These are phyloP conservation scores for Cryptococcus maquisensis DNA, from an alignment of 1,284 basidiomycete genomes.

Conservation along the genomic window DNA sequence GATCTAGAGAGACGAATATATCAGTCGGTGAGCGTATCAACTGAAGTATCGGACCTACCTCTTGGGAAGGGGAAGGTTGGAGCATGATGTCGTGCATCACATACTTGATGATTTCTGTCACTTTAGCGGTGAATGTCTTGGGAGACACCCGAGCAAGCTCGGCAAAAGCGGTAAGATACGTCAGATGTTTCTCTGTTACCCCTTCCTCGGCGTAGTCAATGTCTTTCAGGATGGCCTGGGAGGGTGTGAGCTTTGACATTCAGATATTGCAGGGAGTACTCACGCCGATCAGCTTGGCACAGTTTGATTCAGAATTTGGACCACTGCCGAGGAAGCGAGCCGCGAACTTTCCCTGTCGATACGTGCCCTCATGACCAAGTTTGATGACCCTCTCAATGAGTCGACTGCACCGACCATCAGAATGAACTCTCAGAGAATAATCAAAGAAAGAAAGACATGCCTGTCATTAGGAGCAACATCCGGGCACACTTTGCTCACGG, in stretches of 20 bases:
- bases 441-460: slow-evolving; percentile 52
- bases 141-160: slow-evolving; percentile 70
- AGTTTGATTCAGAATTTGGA: slow-evolving; percentile 55
- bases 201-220: slow-evolving; percentile 50
- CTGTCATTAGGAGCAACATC: slow-evolving; percentile 61
- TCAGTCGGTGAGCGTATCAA: neutral
- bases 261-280: no score
- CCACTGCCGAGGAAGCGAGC: slow-evolving; percentile 67
- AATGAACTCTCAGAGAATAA: neutral
- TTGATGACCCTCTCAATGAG: slow-evolving; percentile 63
- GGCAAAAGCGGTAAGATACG: slow-evolving; percentile 66
- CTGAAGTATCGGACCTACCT: slow-evolving; percentile 47
- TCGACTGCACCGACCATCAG: slow-evolving; percentile 52
- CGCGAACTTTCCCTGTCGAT: slow-evolving; percentile 79
- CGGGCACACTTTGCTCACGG: slow-evolving; percentile 60
- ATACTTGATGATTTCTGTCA: slow-evolving; percentile 66
- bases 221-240: slow-evolving; percentile 49
- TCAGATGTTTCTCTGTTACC: slow-evolving; percentile 55
- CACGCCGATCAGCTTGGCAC: slow-evolving; percentile 63
- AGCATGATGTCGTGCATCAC: slow-evolving; percentile 70
- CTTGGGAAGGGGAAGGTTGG: slow-evolving; percentile 52
- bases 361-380: slow-evolving; percentile 61
- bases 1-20: slow-evolving; percentile 46
- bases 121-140: slow-evolving; percentile 69
- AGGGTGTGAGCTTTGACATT: neutral